Conservation (phyloP, 2,329 filamentous ascomycete genomes). For the Onygenales sp. region DNA sequence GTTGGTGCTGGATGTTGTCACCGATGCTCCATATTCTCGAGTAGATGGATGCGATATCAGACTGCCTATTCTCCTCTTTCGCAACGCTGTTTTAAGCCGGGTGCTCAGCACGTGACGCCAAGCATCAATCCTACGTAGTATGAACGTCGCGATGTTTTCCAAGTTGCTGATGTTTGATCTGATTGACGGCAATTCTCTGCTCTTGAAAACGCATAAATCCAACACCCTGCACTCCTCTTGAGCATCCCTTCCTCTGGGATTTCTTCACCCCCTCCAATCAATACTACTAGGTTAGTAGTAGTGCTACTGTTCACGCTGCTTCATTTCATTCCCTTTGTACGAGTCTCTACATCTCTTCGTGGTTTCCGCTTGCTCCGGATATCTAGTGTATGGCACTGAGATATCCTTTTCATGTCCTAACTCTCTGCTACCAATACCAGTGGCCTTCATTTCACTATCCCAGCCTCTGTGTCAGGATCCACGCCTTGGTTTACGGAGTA, state of each 20-base stretch:
- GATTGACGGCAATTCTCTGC: not conserved
- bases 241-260: not conserved
- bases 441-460: no score
- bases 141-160: not conserved
- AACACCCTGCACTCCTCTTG: not conserved
- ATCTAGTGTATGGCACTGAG: no score
- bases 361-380: no score
- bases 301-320: not conserved
- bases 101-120: not conserved
- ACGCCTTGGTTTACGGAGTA: no score
- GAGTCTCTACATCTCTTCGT: not conserved
- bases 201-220: slow-evolving; percentile 3
- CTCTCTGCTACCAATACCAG: no score
- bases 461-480: no score
- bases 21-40: no score
- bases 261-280: not conserved
- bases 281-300: no score
- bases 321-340: not conserved
- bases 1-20: no score
- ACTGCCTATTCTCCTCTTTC: not conserved
- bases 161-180: not conserved
- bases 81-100: not conserved
- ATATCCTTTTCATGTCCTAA: no score
- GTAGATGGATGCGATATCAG: no score
- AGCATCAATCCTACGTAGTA: not conserved